phyloP scores from a whole-genome alignment of 2,329 filamentous ascomycete species.

The Chaetomiaceae sp. region DNA sequence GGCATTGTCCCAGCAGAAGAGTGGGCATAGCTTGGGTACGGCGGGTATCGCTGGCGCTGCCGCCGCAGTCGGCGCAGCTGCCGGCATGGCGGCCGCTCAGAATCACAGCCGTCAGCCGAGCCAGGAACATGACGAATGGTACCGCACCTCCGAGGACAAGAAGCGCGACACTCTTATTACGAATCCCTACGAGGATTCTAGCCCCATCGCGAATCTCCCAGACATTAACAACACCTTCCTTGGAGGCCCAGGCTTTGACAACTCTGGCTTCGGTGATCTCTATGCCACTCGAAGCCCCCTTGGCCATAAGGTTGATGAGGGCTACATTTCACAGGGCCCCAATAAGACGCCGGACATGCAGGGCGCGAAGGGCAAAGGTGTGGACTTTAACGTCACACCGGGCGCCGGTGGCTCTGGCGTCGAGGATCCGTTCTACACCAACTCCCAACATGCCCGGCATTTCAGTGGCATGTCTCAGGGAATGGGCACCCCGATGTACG shows the following conservation, averaged over 20 bases:
- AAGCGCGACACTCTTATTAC: slow-evolving; percentile 64
- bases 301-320: slow-evolving; percentile 70
- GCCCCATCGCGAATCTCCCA: slow-evolving; percentile 54
- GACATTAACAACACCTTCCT: slow-evolving; percentile 50
- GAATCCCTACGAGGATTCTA: slow-evolving; percentile 63
- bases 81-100: slow-evolving; percentile 42
- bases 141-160: slow-evolving; percentile 56
- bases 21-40: slow-evolving; percentile 35
- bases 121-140: slow-evolving; percentile 61
- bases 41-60: slow-evolving; percentile 43
- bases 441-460: slow-evolving; percentile 58
- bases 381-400: slow-evolving; percentile 47
- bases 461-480: slow-evolving; percentile 89
- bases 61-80: slow-evolving; percentile 50
- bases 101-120: slow-evolving; percentile 52
- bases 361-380: slow-evolving; percentile 52
- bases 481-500: slow-evolving; percentile 84
- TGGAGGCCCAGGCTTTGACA: slow-evolving; percentile 27
- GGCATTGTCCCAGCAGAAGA: slow-evolving; percentile 32
- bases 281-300: slow-evolving; percentile 54
- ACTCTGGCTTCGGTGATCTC: slow-evolving; percentile 29
- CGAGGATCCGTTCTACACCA: slow-evolving; percentile 65
- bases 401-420: slow-evolving; percentile 42
- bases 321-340: slow-evolving; percentile 76
- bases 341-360: slow-evolving; percentile 52